Evolutionary conservation across 2,329 filamentous ascomycete genomes (phyloP).

Genomic region (Byssochlamys sp.): DNA sequence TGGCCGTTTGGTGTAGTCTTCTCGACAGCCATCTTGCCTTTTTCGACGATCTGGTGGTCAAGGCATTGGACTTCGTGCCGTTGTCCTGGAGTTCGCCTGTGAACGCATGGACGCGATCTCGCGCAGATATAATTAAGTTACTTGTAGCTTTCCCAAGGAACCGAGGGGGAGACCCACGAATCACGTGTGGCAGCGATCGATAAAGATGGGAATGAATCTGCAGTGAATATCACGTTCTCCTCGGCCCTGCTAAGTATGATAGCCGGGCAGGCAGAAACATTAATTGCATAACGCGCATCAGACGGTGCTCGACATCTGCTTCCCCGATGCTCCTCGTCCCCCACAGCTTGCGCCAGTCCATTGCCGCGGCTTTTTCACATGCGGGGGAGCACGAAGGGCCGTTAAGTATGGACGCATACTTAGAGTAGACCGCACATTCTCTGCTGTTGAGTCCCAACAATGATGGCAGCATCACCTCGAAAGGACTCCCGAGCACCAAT

Average conservation of each 20-base stretch:
- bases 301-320: background rate
- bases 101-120: background rate
- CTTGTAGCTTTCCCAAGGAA: background rate
- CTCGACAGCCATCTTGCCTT: background rate
- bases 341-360: background rate
- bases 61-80: background rate
- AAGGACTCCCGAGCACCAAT: too few relatives aligned
- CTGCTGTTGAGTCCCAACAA: too few relatives aligned
- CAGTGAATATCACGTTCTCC: background rate
- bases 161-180: background rate
- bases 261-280: background rate
- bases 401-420: background rate
- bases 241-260: background rate
- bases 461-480: too few relatives aligned
- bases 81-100: background rate
- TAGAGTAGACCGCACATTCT: too few relatives aligned
- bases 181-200: background rate
- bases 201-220: background rate
- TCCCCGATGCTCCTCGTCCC: background rate
- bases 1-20: constrained; percentile 10
- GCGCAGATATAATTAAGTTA: background rate
- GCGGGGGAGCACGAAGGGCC: background rate
- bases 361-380: background rate
- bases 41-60: background rate
- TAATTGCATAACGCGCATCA: background rate